Percentiles rank a stretch among this genome's conserved stretches.
Evolutionary conservation across 805 yeast species (phyloP).

Genomic region (Monosporozyma unispora): DNA sequence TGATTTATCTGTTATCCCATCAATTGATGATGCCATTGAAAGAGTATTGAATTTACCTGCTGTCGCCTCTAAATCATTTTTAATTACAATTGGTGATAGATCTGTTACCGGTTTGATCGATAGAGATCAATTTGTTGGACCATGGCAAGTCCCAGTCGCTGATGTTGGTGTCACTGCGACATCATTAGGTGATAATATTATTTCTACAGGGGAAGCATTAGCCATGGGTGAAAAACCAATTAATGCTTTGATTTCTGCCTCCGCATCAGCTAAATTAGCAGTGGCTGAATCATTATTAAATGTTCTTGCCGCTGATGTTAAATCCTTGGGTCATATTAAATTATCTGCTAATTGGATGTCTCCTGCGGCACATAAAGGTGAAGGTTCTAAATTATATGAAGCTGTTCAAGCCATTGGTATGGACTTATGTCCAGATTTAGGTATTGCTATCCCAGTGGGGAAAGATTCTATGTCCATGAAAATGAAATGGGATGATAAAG

Average conservation of each 20-base stretch:
- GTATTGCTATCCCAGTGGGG: conserved; percentile 92
- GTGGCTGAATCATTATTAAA: conserved; percentile 92
- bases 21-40: conserved; percentile 55
- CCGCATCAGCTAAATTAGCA: conserved; percentile 89
- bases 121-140: conserved; percentile 97
- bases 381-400: conserved; percentile 88
- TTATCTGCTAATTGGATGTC: conserved; percentile 99
- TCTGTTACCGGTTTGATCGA: conserved; percentile 95
- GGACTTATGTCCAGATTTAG: conserved; percentile 89
- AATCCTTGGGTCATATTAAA: conserved; percentile 63
- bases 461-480: conserved; percentile 99
- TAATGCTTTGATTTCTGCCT: conserved; percentile 76
- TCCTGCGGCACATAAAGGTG: conserved; percentile 90
- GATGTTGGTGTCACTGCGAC: conserved; percentile 96
- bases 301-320: conserved; percentile 80
- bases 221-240: conserved; percentile 97
- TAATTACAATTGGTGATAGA: conserved; percentile 97
- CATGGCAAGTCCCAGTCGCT: conserved; percentile 99
- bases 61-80: conserved; percentile 89
- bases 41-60: conserved; percentile 86
- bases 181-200: conserved; percentile 64
- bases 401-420: conserved; percentile 95
- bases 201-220: conserved; percentile 89
- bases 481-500: conserved; percentile 91
- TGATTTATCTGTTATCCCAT: conserved; percentile 31